phyloP scores from a whole-genome alignment of 2,329 filamentous ascomycete genomes.

The Sarocladium strictum region DNA sequence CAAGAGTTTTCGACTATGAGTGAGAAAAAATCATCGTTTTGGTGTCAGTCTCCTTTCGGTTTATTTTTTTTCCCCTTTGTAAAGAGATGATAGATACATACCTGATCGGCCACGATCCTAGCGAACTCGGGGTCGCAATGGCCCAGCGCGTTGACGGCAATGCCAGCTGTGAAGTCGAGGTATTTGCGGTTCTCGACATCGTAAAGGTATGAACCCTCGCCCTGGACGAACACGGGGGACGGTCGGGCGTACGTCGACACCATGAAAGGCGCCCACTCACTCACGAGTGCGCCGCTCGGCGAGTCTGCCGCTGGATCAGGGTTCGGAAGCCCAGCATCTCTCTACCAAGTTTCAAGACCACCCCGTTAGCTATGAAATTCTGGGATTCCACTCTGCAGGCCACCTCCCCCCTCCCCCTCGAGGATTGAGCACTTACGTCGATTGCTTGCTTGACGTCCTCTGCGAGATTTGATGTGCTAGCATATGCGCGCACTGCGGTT shows the following conservation, averaged over 20 bases:
- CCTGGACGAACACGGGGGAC: conserved; percentile 81
- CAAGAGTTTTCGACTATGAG: conserved; percentile 59
- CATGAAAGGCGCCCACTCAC: conserved; percentile 80
- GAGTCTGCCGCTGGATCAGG: conserved; percentile 71
- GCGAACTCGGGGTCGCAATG: conserved; percentile 80
- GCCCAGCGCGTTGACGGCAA: conserved; percentile 88
- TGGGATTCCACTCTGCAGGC: too few relatives aligned
- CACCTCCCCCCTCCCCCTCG: too few relatives aligned
- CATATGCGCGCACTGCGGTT: conserved; percentile 15
- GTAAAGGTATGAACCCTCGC: conserved; percentile 81
- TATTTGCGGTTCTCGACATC: conserved; percentile 86
- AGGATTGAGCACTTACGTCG: conserved; percentile 20
- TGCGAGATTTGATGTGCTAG: conserved; percentile 28
- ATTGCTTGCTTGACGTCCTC: conserved; percentile 27
- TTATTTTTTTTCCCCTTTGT: not conserved
- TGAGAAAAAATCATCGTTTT: not conserved
- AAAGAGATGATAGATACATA: conserved; percentile 23
- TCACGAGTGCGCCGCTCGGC: conserved; percentile 66
- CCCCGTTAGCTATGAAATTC: not conserved
- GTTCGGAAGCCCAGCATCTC: conserved; percentile 44
- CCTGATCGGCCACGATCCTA: conserved; percentile 72
- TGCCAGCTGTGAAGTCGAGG: conserved; percentile 91
- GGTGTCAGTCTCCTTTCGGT: too few relatives aligned
- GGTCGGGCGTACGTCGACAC: conserved; percentile 92
- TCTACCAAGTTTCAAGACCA: conserved; percentile 13